Evolutionary conservation across 2,329 filamentous ascomycete genomes (phyloP).

Genomic region (Capronia coronata): DNA sequence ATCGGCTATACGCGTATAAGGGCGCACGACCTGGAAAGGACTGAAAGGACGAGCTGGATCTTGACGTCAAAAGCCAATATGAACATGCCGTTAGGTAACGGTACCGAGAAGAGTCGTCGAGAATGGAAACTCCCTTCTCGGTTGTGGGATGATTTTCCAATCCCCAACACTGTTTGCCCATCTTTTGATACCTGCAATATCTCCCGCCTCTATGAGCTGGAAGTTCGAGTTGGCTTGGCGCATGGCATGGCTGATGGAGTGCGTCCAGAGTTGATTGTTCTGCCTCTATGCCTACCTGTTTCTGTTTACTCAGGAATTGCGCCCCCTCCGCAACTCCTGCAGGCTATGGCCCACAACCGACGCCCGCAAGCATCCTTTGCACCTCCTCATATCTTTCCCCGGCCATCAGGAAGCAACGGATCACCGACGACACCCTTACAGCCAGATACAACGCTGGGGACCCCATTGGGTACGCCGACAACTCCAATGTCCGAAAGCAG

Average conservation of each 20-base stretch:
- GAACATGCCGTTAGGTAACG: conserved; percentile 59
- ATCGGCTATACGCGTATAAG: conserved; percentile 72
- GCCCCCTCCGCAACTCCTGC: conserved; percentile 68
- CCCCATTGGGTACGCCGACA: neutral
- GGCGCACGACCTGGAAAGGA: conserved; percentile 66
- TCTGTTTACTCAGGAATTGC: conserved; percentile 82
- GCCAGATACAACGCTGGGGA: conserved; percentile 3
- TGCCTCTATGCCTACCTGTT: conserved; percentile 72
- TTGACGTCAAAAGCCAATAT: conserved; percentile 67
- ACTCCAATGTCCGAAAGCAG: conserved; percentile 11
- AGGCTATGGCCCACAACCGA: conserved; percentile 34
- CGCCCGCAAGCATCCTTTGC: conserved; percentile 27
- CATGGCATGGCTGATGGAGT: conserved; percentile 56
- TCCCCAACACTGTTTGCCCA: conserved; percentile 83
- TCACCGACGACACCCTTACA: neutral
- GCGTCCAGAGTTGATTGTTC: conserved; percentile 65
- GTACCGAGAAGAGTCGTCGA: conserved; percentile 52
- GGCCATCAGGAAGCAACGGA: conserved; percentile 6
- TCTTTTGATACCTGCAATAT: conserved; percentile 87
- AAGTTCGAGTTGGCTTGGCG: conserved; percentile 70
- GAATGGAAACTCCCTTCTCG: conserved; percentile 60
- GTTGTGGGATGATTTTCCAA: conserved; percentile 63
- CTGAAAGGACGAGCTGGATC: conserved; percentile 68
- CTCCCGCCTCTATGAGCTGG: conserved; percentile 71
- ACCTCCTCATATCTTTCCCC: conserved; percentile 2